Percentiles rank a stretch among this genome's conserved stretches.
Conservation (phyloP, 2,329 filamentous ascomycete genomes). For the Ilyonectria robusta region DNA sequence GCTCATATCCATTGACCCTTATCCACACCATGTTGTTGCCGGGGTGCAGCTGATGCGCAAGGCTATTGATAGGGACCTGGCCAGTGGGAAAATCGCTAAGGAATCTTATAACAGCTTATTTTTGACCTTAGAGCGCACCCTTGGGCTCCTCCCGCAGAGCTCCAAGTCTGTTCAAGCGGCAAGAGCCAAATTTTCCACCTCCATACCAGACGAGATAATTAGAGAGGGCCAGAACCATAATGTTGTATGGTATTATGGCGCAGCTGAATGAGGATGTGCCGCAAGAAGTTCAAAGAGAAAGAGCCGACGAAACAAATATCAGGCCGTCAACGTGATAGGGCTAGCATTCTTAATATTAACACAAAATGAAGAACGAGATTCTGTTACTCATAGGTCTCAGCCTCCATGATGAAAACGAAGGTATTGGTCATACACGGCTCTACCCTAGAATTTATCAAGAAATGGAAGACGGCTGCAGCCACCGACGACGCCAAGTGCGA, state of each 20-base stretch:
- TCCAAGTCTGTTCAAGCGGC: slow-evolving; percentile 52
- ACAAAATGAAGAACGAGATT: not conserved
- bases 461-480: not conserved
- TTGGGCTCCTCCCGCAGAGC: slow-evolving; percentile 48
- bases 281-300: not conserved
- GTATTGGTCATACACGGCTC: not conserved
- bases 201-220: not conserved
- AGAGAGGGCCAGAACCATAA: not conserved
- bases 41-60: slow-evolving; percentile 49
- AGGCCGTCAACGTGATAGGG: too few species aligned
- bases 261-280: not conserved
- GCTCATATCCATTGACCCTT: slow-evolving; percentile 51
- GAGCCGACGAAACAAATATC: not conserved
- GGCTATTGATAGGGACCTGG: slow-evolving; percentile 49
- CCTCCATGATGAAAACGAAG: not conserved
- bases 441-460: not conserved
- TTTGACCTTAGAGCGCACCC: slow-evolving; percentile 44
- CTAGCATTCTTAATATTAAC: not conserved
- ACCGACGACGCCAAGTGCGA: not conserved
- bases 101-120: slow-evolving; percentile 47
- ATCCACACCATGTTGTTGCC: slow-evolving; percentile 51
- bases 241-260: not conserved
- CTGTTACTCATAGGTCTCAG: not conserved
- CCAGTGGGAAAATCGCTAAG: slow-evolving; percentile 42
- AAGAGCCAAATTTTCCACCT: slow-evolving; percentile 40